A percentile compares a stretch with the other conserved stretches of the same genome.
phyloP scores from a whole-genome alignment of 306 rosid genomes.

The Adenanthera pavonina region DNA sequence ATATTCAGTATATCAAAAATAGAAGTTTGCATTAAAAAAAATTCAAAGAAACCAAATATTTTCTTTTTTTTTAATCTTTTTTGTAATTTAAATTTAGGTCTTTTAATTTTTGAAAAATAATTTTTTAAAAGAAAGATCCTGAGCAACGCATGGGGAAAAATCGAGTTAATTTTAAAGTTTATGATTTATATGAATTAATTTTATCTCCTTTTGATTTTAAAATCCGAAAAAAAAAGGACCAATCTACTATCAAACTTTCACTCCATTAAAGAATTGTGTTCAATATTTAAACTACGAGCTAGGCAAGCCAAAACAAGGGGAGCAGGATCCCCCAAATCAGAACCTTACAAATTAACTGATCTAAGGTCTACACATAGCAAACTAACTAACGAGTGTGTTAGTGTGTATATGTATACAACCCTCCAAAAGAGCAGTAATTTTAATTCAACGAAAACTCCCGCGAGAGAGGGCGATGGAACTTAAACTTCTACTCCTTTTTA shows the following conservation, averaged over 20 bases:
- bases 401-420: neutral
- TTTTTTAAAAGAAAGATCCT: too few species aligned
- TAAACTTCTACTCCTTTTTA: neutral
- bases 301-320: too few species aligned
- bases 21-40: slow-evolving; percentile 20
- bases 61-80: too few species aligned
- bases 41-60: slow-evolving; percentile 6
- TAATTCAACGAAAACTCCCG: neutral
- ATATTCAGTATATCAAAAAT: slow-evolving; percentile 1
- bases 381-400: neutral
- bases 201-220: too few species aligned
- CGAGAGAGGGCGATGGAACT: slow-evolving; percentile 21
- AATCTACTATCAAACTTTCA: neutral
- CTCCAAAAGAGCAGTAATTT: too few species aligned
- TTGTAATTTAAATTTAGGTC: too few species aligned
- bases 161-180: too few species aligned
- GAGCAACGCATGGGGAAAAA: too few species aligned
- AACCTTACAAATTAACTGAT: too few species aligned
- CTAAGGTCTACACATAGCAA: neutral
- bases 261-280: neutral
- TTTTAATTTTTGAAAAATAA: too few species aligned
- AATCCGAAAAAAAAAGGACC: neutral
- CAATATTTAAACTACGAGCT: neutral
- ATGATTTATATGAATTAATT: too few species aligned
- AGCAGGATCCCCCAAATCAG: too few species aligned